Evolutionary conservation across 2,329 filamentous ascomycete species (phyloP).

Genomic region (Epichloe sp.): DNA sequence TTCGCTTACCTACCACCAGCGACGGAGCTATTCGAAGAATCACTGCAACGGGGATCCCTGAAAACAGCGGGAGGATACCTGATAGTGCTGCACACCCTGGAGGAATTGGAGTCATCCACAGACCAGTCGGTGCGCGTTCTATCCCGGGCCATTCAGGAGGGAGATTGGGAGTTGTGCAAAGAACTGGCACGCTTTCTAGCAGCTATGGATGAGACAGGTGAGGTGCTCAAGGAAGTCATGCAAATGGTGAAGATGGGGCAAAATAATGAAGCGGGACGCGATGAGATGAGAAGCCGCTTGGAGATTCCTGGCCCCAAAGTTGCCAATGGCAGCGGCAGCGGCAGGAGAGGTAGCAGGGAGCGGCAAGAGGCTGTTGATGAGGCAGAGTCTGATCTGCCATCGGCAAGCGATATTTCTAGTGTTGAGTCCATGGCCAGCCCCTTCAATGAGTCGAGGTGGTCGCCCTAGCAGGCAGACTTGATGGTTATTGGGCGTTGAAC

Average conservation of each 20-base stretch:
- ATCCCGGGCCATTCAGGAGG: constrained; percentile 65
- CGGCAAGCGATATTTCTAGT: constrained; percentile 24
- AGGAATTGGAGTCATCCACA: constrained; percentile 54
- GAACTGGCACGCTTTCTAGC: constrained; percentile 92
- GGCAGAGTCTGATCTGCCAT: constrained; percentile 23
- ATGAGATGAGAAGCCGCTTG: constrained; percentile 17
- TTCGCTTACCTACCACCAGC: constrained; percentile 86
- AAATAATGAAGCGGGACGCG: constrained; percentile 17
- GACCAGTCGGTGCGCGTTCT: constrained; percentile 74
- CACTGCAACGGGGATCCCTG: constrained; percentile 67
- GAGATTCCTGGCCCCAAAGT: constrained; percentile 18
- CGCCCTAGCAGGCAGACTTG: neutral
- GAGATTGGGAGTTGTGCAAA: constrained; percentile 91
- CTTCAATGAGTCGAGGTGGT: constrained; percentile 4
- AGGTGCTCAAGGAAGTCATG: constrained; percentile 62
- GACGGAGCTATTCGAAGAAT: constrained; percentile 86
- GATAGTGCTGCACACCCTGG: constrained; percentile 79
- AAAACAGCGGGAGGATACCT: constrained; percentile 96
- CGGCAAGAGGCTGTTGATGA: constrained; percentile 17
- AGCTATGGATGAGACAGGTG: constrained; percentile 76
- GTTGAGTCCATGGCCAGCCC: constrained; percentile 22
- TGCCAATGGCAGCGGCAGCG: constrained; percentile 13
- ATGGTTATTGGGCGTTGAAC: neutral
- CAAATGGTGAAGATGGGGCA: constrained; percentile 38
- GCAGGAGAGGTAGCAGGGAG: constrained; percentile 15